Percentiles rank a stretch among this genome's conserved stretches.
phyloP scores from a whole-genome alignment of 2,329 filamentous ascomycete species.

The Stenocarpella maydis region DNA sequence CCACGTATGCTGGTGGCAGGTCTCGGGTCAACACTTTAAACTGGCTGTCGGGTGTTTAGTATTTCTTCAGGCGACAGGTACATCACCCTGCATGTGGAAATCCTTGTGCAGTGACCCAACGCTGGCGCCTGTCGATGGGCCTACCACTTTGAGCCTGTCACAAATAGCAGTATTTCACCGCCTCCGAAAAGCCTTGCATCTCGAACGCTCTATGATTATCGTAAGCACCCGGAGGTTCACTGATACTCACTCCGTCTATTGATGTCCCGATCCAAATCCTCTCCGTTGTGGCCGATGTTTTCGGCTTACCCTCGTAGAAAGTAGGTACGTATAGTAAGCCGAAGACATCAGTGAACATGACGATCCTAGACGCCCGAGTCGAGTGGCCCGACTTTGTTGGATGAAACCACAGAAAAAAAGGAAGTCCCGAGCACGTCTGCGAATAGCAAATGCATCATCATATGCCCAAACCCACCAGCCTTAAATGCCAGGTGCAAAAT shows the following conservation, averaged over 20 bases:
- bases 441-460: neutral
- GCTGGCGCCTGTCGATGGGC: neutral
- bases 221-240: neutral
- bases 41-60: neutral
- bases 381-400: neutral
- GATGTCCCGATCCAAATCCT: neutral
- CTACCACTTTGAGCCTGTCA: neutral
- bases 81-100: neutral
- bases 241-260: neutral
- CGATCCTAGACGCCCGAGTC: neutral
- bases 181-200: neutral
- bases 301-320: neutral
- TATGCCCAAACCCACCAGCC: no score
- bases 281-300: neutral
- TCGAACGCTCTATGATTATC: neutral
- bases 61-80: neutral
- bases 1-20: conserved; percentile 1
- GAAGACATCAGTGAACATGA: neutral
- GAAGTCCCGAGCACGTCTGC: neutral
- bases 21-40: conserved; percentile 20
- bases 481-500: conserved; percentile 40
- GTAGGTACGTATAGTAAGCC: neutral
- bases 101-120: neutral
- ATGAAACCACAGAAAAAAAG: neutral
- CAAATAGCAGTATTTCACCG: neutral